Evolutionary conservation across 1,284 basidiomycete species (phyloP).

Genomic region (Cutaneotrichosporon mucoides): DNA sequence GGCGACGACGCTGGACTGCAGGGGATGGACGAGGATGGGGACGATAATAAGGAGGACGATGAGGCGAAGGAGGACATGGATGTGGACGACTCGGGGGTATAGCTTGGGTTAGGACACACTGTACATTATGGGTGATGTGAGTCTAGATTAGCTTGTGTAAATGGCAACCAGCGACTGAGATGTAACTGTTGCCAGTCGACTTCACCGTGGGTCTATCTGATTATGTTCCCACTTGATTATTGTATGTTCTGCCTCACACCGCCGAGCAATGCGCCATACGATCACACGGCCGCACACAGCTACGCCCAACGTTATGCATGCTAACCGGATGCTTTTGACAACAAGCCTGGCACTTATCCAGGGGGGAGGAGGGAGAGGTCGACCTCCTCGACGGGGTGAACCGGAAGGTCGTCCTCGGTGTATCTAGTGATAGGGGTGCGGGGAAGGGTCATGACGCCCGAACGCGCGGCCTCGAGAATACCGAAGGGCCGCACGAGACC

Average conservation of each 20-base stretch:
- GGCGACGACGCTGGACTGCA: not conserved
- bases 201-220: too few species aligned
- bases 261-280: too few species aligned
- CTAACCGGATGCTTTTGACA: conserved; percentile 7
- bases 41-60: not conserved
- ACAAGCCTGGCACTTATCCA: conserved; percentile 55
- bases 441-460: conserved; percentile 90
- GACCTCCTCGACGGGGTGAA: conserved; percentile 57
- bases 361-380: conserved; percentile 87
- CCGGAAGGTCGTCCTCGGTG: conserved; percentile 59
- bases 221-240: too few species aligned
- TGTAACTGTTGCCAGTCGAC: too few species aligned
- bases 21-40: not conserved
- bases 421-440: conserved; percentile 74
- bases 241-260: too few species aligned
- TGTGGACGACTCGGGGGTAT: too few species aligned
- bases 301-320: not conserved
- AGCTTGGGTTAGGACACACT: too few species aligned
- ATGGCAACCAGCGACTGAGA: too few species aligned
- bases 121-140: too few species aligned
- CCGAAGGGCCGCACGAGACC: conserved; percentile 91
- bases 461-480: conserved; percentile 85
- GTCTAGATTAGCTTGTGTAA: too few species aligned
- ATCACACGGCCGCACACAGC: too few species aligned
- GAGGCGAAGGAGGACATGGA: not conserved